Conservation (phyloP, 1,139 yeast genomes). For the Pichia sp. region DNA sequence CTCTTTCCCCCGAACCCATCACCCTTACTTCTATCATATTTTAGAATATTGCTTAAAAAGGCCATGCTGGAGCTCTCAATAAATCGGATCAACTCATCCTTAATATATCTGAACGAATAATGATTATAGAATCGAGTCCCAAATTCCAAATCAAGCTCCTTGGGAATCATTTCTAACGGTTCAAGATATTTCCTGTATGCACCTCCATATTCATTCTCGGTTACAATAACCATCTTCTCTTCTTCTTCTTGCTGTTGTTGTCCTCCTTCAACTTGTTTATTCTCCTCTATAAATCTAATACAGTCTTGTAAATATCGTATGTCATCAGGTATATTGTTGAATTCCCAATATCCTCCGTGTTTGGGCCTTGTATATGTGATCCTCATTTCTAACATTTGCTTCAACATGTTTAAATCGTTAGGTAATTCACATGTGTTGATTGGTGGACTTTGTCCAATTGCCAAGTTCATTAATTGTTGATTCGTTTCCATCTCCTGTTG, state of each 20-base stretch:
- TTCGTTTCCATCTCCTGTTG: not conserved
- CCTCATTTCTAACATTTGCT: slow-evolving; percentile 9
- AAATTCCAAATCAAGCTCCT: slow-evolving; percentile 9
- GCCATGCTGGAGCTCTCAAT: slow-evolving; percentile 3
- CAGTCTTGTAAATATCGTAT: slow-evolving; percentile 5
- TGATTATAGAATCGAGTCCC: slow-evolving; percentile 8
- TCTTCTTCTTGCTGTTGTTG: too few relatives aligned
- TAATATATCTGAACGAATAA: slow-evolving; percentile 4
- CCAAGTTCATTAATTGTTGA: too few relatives aligned
- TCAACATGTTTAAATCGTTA: slow-evolving; percentile 6
- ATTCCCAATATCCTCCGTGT: slow-evolving; percentile 15
- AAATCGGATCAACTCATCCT: slow-evolving; percentile 6
- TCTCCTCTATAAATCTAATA: slow-evolving; percentile 10
- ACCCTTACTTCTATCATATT: not conserved
- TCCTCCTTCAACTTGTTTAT: not conserved
- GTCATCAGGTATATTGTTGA: slow-evolving; percentile 7
- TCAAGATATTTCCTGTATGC: slow-evolving; percentile 3
- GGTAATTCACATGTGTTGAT: too few relatives aligned
- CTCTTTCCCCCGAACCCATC: not conserved
- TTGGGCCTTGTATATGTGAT: slow-evolving; percentile 13
- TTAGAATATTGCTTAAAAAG: slow-evolving; percentile 1
- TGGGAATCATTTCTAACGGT: slow-evolving; percentile 6
- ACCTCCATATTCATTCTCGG: not conserved
- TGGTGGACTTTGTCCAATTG: too few relatives aligned
- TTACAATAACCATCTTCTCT: too few relatives aligned